Conservation (phyloP, 2,329 filamentous ascomycete species). For the Achaetomium macrosporum region DNA sequence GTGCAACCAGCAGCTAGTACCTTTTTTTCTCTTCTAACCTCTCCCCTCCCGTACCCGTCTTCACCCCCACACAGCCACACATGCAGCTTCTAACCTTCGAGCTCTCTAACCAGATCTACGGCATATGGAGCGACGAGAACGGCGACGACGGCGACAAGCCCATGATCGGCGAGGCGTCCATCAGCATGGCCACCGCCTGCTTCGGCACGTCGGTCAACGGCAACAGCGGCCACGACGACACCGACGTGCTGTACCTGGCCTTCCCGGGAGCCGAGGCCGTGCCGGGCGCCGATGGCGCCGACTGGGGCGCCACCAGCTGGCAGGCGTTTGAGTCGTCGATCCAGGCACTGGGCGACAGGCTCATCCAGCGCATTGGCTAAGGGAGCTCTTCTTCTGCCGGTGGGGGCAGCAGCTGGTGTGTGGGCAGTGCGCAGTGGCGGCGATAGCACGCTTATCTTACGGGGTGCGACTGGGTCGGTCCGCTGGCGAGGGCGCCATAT, state of each 20-base stretch:
- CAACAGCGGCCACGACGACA: conserved; percentile 48
- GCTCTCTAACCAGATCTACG: conserved; percentile 36
- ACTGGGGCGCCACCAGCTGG: conserved; percentile 47
- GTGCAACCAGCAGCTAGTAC: conserved; percentile 43
- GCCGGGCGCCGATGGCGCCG: conserved; percentile 46
- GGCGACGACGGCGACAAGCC: conserved; percentile 37
- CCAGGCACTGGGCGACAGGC: conserved; percentile 42
- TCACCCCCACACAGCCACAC: too few relatives aligned
- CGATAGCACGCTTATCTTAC: too few relatives aligned
- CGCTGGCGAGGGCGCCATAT: too few relatives aligned
- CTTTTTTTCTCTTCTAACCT: not conserved
- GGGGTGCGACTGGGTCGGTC: too few relatives aligned
- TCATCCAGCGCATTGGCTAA: conserved; percentile 38
- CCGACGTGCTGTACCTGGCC: conserved; percentile 59
- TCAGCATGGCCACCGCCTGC: conserved; percentile 44
- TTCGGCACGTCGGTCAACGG: conserved; percentile 48
- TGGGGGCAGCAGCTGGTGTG: too few relatives aligned
- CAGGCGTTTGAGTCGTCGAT: conserved; percentile 49
- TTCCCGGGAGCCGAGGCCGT: conserved; percentile 53
- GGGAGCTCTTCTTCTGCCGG: too few relatives aligned
- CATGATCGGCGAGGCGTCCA: conserved; percentile 42
- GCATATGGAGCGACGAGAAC: conserved; percentile 50
- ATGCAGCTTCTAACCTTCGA: too few relatives aligned
- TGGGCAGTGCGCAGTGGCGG: too few relatives aligned
- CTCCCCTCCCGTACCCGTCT: not conserved